Conservation (phyloP, 225 moss, liverwort and hornwort species). For the Polytrichum formosum region DNA sequence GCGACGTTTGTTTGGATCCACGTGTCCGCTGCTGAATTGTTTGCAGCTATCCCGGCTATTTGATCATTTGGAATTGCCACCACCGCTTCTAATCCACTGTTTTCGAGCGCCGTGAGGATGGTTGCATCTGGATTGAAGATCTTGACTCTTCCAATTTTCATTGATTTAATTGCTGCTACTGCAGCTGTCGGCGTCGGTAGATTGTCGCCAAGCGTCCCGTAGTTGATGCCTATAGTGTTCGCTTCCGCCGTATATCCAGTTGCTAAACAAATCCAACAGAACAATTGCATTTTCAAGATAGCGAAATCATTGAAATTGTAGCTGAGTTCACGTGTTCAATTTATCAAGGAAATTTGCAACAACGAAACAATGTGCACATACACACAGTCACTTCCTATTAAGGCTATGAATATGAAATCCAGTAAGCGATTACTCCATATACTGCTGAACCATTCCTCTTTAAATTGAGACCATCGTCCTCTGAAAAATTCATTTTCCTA, state of each 20-base stretch:
- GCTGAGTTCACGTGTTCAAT: too few species aligned
- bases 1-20: slow-evolving; percentile 50
- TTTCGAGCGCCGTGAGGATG: slow-evolving; percentile 55
- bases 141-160: slow-evolving; percentile 50
- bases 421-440: too few species aligned
- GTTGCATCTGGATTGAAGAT: slow-evolving; percentile 36
- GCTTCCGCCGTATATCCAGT: slow-evolving; percentile 35
- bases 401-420: too few species aligned
- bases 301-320: too few species aligned
- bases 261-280: not conserved
- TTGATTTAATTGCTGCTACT: slow-evolving; percentile 29
- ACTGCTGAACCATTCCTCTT: too few species aligned
- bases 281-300: too few species aligned
- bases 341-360: too few species aligned
- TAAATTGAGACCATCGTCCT: too few species aligned
- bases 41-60: slow-evolving; percentile 35
- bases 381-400: too few species aligned
- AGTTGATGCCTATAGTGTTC: slow-evolving; percentile 52
- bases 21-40: slow-evolving; percentile 28
- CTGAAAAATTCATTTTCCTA: too few species aligned
- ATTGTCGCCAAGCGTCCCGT: slow-evolving; percentile 58
- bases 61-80: slow-evolving; percentile 43
- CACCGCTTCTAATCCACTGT: slow-evolving; percentile 49
- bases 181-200: slow-evolving; percentile 43
- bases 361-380: too few species aligned